phyloP scores from a whole-genome alignment of 805 yeast genomes.

The Yarrowia alimentaria region DNA sequence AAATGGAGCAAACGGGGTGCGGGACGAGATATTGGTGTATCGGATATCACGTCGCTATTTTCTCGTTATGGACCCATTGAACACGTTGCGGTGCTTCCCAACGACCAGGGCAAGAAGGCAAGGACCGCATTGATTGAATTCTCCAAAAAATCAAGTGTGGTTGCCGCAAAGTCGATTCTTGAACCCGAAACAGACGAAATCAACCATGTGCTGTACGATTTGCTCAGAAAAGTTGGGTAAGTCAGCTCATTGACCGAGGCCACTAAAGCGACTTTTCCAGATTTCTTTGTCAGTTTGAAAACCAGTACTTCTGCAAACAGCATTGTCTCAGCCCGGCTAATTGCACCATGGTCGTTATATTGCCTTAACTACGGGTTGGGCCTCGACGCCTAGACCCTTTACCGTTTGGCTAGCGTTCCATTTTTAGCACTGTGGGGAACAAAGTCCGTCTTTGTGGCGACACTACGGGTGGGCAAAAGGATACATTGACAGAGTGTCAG shows the following conservation, averaged over 20 bases:
- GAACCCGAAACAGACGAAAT: constrained; percentile 1
- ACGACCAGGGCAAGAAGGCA: constrained; percentile 8
- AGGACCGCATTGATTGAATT: constrained; percentile 28
- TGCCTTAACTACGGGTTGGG: too few species aligned
- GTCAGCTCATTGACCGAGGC: background rate
- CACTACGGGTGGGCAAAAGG: too few species aligned
- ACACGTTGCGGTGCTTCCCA: constrained; percentile 20
- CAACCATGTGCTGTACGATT: constrained; percentile 1
- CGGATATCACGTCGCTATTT: constrained; percentile 10
- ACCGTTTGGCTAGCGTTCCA: too few species aligned
- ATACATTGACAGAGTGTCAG: too few species aligned
- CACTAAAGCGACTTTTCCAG: too few species aligned
- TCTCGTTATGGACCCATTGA: constrained; percentile 20
- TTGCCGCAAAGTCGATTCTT: constrained; percentile 16
- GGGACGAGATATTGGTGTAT: constrained; percentile 10
- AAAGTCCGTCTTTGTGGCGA: too few species aligned
- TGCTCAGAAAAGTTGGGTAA: constrained; percentile 12
- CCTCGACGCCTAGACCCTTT: too few species aligned
- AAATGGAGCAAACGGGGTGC: constrained; percentile 7
- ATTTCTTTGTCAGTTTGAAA: too few species aligned
- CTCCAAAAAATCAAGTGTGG: constrained; percentile 4
- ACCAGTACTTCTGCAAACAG: too few species aligned
- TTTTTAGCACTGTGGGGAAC: too few species aligned
- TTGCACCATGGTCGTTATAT: too few species aligned
- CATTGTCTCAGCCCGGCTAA: too few species aligned